Evolutionary conservation across 2,329 filamentous ascomycete species (phyloP), one percentile per base, ranked within the genome.

Genomic region (Boeremia exigua): DNA sequence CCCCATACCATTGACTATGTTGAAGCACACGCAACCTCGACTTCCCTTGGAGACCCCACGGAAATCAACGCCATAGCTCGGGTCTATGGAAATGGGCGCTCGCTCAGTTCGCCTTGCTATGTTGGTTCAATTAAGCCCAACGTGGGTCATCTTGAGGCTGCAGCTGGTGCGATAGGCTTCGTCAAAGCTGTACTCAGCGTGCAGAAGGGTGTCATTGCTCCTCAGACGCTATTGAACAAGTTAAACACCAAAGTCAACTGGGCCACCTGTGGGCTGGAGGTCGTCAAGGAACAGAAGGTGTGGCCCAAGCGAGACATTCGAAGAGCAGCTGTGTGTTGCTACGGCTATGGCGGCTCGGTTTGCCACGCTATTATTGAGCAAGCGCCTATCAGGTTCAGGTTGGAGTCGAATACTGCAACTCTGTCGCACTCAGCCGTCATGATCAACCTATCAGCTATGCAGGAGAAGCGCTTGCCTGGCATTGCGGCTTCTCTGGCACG

Each of bases 21-120:
- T 12, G 62, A 65, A 19, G 62, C 62, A 28, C 62, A 65, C 38
- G 59, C 84, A 7, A 87, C 84, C 0, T 84, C 84, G 3, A 87
- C 84, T 1, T 78, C 80, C 33, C 83, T 81, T 1, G 83, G 84
- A 5, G 66, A 68, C 17, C 64, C 66, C 10, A 61, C 62, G 2
- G 68, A 72, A 29, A 58, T 59, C 2, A 50, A 34, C 2, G 66
- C 66, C 2, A 60, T 68, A 23, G 54, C 46, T 11, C 34, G 19
- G 11, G 55, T 54, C 1, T 61, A 65, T 15, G 59, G 59, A 2
- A 33, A 39, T 17, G 44, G 55, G 5, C 49, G 55, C 11, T 27
- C 45, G 1, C 8, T 29, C 8, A 30, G 29, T 3, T 56, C 60
- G 2, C 56, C 56, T 4, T 54, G 50, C 40, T 56, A 50, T 12